Base-by-base conservation (phyloP, 2,329 filamentous ascomycete species). In the Neonectria faginata region DNA sequence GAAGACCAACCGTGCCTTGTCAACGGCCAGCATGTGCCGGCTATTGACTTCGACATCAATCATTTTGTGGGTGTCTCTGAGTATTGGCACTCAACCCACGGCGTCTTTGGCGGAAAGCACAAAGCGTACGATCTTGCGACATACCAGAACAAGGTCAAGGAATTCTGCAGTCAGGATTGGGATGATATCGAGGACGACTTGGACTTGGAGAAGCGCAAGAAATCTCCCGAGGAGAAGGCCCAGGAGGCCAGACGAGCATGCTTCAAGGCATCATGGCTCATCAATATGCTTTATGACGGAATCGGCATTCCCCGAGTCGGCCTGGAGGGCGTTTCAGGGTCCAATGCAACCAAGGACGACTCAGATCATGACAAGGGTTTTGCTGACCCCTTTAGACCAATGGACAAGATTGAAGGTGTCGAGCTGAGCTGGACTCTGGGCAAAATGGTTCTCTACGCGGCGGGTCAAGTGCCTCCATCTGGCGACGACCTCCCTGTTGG, bases 51-150 rank as follows among this genome's bases (percentile, higher is more conserved):
- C 75, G 91, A 96, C 67, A 90, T 98, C 39, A 99, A 99, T 73
- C 97, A 97, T 77, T 99, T 99, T 74, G 91, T 99, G 29, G 96
- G 96, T 11, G 95, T 99, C 3, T 98, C 95, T 1, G 96, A 99
- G 76, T 99, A 97, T 79, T 99, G 96, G 95, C 96, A 99, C 78
- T 97, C 95, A 0, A 99, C 96, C 0, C 96, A 99, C 73, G 94
- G 96, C 59, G 91, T 98, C 2, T 98, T 99, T 72, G 89, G 89
- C 4, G 89, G 92, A 68, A 86, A 88, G 66, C 91, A 92, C 70
- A 92, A 94, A 70, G 89, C 92, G 0, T 99, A 98, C 77, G 94
- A 98, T 74, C 92, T 97, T 70, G 88, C 90, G 66, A 94, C 92
- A 0, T 99, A 98, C 73, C 94, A 98, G 75, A 85, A 91, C 67